phyloP scores from a whole-genome alignment of 257 asterid species.

The Jacaranda mimosifolia region DNA sequence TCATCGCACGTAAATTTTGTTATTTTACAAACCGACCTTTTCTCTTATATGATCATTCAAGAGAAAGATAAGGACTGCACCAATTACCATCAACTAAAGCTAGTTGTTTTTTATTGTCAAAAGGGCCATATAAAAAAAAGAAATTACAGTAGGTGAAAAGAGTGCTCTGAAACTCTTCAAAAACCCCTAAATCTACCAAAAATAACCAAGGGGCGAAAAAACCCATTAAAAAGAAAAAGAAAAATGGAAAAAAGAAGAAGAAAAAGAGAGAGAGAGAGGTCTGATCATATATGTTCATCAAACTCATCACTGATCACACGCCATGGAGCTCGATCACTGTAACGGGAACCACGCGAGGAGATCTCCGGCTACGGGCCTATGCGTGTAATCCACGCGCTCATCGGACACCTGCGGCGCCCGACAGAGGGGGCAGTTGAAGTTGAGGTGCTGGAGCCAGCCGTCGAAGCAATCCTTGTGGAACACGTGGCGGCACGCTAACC shows the following conservation, averaged over 20 bases:
- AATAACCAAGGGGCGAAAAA: background rate
- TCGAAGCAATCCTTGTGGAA: slow-evolving; percentile 84
- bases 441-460: slow-evolving; percentile 84
- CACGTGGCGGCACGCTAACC: slow-evolving; percentile 71
- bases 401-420: slow-evolving; percentile 54
- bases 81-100: background rate
- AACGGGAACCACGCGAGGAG: slow-evolving; percentile 48
- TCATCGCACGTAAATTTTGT: too few species aligned
- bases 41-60: background rate
- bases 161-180: slow-evolving; percentile 16
- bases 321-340: slow-evolving; percentile 17
- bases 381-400: slow-evolving; percentile 13
- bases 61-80: background rate
- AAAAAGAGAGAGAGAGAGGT: background rate
- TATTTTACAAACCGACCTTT: too few species aligned
- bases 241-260: background rate
- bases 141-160: slow-evolving; percentile 3
- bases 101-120: background rate
- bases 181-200: slow-evolving; percentile 12
- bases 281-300: too few species aligned
- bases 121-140: background rate
- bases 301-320: slow-evolving; percentile 1
- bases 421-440: slow-evolving; percentile 82
- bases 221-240: background rate
- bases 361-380: slow-evolving; percentile 47